phyloP scores from a whole-genome alignment of 768 basidiomycete genomes.

The Mycena rebaudengoi region DNA sequence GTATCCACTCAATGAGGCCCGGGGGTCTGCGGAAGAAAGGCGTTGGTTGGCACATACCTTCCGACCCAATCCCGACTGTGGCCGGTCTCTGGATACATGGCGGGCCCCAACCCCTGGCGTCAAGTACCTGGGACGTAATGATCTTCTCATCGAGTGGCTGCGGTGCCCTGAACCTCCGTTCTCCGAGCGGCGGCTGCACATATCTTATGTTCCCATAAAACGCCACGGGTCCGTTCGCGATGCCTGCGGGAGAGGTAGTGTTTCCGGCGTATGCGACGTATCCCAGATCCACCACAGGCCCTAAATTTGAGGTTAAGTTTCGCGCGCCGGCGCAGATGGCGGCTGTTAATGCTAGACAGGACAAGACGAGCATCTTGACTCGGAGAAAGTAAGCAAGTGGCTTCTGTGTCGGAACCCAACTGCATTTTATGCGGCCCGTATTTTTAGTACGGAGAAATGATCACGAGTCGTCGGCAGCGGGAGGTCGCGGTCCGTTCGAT shows the following conservation, averaged over 20 bases:
- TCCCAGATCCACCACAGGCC: slow-evolving; percentile 50
- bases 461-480: too few species aligned
- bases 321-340: not conserved
- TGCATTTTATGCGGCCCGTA: too few species aligned
- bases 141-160: slow-evolving; percentile 42
- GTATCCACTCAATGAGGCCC: not conserved
- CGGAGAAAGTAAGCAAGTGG: not conserved
- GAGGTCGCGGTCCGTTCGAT: too few species aligned
- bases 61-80: slow-evolving; percentile 52
- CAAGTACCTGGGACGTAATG: slow-evolving; percentile 36
- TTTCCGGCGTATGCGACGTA: slow-evolving; percentile 53
- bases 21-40: not conserved
- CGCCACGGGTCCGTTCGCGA: slow-evolving; percentile 44
- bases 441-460: too few species aligned
- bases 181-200: slow-evolving; percentile 50
- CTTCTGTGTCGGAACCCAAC: too few species aligned
- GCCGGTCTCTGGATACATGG: slow-evolving; percentile 58
- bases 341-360: not conserved
- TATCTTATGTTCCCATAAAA: slow-evolving; percentile 55
- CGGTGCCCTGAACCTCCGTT: slow-evolving; percentile 50
- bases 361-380: not conserved
- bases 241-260: slow-evolving; percentile 46
- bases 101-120: slow-evolving; percentile 55
- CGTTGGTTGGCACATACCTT: slow-evolving; percentile 39
- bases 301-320: slow-evolving; percentile 31